These are phyloP conservation scores for Schizothecium vesticola DNA, from an alignment of 495 filamentous ascomycete species.

Conservation along the genomic window DNA sequence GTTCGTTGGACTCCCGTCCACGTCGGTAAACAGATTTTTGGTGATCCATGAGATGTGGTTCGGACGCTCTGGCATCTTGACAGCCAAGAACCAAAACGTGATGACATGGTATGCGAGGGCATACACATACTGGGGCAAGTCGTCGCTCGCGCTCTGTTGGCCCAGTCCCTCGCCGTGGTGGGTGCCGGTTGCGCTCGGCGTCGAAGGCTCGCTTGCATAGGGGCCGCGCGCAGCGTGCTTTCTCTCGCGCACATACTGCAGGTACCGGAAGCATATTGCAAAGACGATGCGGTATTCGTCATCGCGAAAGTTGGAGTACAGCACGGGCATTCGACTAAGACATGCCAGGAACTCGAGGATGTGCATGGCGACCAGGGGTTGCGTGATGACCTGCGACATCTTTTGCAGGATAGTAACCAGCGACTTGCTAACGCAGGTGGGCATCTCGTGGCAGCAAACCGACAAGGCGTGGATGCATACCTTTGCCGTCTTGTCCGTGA, in stretches of 20 bases:
- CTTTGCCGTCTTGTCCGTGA: slow-evolving; percentile 79
- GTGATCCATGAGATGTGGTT: slow-evolving; percentile 88
- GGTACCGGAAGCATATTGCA: slow-evolving; percentile 86
- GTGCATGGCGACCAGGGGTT: slow-evolving; percentile 83
- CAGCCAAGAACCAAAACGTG: slow-evolving; percentile 89
- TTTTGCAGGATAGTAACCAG: slow-evolving; percentile 78
- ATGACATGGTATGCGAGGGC: slow-evolving; percentile 91
- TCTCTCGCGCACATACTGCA: slow-evolving; percentile 60
- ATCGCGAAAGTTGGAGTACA: slow-evolving; percentile 81
- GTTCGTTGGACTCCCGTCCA: slow-evolving; percentile 63
- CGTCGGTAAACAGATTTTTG: slow-evolving; percentile 74
- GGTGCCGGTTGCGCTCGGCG: slow-evolving; percentile 26
- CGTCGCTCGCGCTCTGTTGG: slow-evolving; percentile 45
- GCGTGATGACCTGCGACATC: slow-evolving; percentile 93
- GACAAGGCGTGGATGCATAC: slow-evolving; percentile 91
- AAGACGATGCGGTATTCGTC: slow-evolving; percentile 90
- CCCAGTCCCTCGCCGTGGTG: slow-evolving; percentile 13
- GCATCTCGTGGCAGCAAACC: slow-evolving; percentile 90
- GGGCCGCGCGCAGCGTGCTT: slow-evolving; percentile 37
- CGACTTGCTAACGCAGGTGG: slow-evolving; percentile 72
- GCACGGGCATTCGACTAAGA: slow-evolving; percentile 74
- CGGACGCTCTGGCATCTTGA: slow-evolving; percentile 75
- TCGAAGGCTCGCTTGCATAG: slow-evolving; percentile 28
- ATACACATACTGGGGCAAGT: slow-evolving; percentile 86
- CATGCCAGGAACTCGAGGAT: slow-evolving; percentile 89